Base-by-base conservation (phyloP, 345 rosid species). In the Clarkia xantiana region DNA sequence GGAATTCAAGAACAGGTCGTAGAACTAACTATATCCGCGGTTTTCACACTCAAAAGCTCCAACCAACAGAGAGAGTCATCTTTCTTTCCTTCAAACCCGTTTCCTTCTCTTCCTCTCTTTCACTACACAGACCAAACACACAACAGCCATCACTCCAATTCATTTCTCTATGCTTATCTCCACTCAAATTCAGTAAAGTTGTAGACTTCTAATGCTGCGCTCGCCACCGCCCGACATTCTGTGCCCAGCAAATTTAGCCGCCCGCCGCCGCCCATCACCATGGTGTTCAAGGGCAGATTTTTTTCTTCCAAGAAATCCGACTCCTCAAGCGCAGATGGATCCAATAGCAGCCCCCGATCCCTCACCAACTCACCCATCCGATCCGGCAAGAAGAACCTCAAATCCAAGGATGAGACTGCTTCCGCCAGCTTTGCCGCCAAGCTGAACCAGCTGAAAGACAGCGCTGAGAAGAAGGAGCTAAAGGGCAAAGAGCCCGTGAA, bases 221-320 rank as follows among this genome's bases (percentile, higher is more conserved):
- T 29, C 36, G 6, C 9, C 8, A 29, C 36, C 36, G 36, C 36
- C 36, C 36, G 36, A 29, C 57, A 14, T 2, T 34, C 11, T 19
- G 59, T 11, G 51, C 20, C 18, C 16, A 18, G 6, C 44, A 50
- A 20, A 29, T 29, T 29, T 55, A 55, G 59, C 52, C 4, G 36
- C 19, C 44, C 23, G 51, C 19, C 45, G 9, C 2, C 42, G 7
- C 13, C 23, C 10, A 5, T 4, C 16, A 42, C 19, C 52, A 91
- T 91, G 99, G 95, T 87, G 17, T 93, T 93, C 80, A 93, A 84
- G 75, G 90, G 82, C 73, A 84, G 84, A 61, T 82, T 93, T 79
- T 90, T 49, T 67, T 86, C 94, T 3, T 86, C 95, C 11, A 84
- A 77, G 82, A 87, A 87, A 61, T 87, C 99, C 1, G 90, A 76